Conservation (phyloP, 257 asterid genomes). For the Anisodus acutangulus region DNA sequence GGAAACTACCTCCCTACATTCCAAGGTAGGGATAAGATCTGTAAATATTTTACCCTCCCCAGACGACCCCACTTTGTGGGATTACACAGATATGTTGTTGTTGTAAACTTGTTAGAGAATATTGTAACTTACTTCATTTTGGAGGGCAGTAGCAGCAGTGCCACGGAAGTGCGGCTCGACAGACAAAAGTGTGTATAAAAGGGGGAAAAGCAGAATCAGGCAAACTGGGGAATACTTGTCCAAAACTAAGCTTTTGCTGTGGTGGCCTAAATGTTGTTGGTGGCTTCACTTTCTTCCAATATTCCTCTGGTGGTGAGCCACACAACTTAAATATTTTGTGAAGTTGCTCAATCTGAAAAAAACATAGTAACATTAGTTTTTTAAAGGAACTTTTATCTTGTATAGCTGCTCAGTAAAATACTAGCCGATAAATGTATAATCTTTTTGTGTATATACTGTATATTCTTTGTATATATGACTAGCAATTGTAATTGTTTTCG, state of each 20-base stretch:
- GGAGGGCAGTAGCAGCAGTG: constrained; percentile 60
- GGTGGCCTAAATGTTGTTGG: constrained; percentile 76
- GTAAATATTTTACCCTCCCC: too few species aligned
- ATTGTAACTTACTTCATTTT: constrained; percentile 52
- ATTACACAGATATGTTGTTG: too few species aligned
- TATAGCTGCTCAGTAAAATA: too few species aligned
- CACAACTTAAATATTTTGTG: constrained; percentile 83
- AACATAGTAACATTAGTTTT: background rate
- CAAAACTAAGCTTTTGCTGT: constrained; percentile 56
- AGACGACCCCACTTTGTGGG: too few species aligned
- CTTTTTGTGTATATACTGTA: too few species aligned
- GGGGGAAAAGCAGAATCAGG: constrained; percentile 57
- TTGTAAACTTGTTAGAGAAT: too few species aligned
- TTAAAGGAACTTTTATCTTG: too few species aligned
- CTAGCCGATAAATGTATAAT: too few species aligned
- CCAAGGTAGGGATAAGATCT: too few species aligned
- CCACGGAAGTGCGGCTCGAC: constrained; percentile 71
- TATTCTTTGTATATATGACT: too few species aligned
- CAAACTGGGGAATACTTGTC: constrained; percentile 54
- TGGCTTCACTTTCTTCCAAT: constrained; percentile 76
- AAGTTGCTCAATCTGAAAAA: constrained; percentile 69
- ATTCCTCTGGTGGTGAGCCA: constrained; percentile 79
- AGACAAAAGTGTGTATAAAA: constrained; percentile 60
- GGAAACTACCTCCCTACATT: too few species aligned
- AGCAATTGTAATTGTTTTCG: too few species aligned